Percentiles rank a stretch among this genome's conserved stretches.
Conservation (phyloP, 1,284 basidiomycete genomes). For the Mixia osmundae region DNA sequence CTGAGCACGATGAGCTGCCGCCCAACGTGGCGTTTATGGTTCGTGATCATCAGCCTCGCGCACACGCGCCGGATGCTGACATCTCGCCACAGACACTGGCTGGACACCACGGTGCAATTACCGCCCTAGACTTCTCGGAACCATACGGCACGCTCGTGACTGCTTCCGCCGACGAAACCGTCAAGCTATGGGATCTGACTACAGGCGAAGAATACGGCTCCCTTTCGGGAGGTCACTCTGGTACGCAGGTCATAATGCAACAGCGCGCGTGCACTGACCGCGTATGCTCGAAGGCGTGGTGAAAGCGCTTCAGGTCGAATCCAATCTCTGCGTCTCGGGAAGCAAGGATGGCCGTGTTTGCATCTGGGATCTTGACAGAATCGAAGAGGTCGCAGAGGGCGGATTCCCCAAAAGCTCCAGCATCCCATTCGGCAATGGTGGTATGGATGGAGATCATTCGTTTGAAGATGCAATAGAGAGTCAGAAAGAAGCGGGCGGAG, state of each 20-base stretch:
- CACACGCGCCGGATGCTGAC: background rate
- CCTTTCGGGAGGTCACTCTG: conserved; percentile 14
- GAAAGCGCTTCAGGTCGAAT: conserved; percentile 82
- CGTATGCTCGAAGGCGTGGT: conserved; percentile 40
- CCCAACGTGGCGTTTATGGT: conserved; percentile 93
- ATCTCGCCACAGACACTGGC: conserved; percentile 35
- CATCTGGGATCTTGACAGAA: conserved; percentile 68
- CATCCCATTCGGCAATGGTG: background rate
- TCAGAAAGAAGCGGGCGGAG: conserved; percentile 23
- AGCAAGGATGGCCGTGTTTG: conserved; percentile 62
- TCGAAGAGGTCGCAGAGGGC: conserved; percentile 6
- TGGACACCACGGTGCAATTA: conserved; percentile 56
- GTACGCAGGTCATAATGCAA: conserved; percentile 2
- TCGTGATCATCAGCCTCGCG: no score
- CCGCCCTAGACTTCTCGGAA: conserved; percentile 81
- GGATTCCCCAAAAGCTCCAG: no score
- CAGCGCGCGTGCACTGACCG: background rate
- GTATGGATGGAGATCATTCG: conserved; percentile 10
- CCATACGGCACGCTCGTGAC: conserved; percentile 86
- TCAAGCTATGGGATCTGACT: conserved; percentile 71
- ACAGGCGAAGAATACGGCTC: conserved; percentile 23
- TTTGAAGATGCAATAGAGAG: conserved; percentile 22
- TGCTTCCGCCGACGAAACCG: conserved; percentile 34
- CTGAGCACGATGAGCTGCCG: conserved; percentile 89
- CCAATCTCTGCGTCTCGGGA: conserved; percentile 71